These are phyloP conservation scores for Spencermartinsiella europaea DNA, from an alignment of 805 yeast genomes.

Conservation along the genomic window DNA sequence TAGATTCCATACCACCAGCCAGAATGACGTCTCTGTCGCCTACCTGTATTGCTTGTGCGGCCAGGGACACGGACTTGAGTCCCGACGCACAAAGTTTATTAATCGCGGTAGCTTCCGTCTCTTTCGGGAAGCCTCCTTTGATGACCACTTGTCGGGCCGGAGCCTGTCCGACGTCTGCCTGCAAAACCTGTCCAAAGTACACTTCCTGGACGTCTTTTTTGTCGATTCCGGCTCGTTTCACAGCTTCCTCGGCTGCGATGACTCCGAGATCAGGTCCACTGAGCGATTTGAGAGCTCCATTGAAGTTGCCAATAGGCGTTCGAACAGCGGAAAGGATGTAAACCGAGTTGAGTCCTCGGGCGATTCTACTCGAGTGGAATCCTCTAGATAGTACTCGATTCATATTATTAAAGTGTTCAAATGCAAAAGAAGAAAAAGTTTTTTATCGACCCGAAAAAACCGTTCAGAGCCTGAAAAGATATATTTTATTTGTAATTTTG, in stretches of 20 bases:
- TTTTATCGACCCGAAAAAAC: no score
- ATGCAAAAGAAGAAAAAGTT: no score
- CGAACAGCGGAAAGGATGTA: conserved; percentile 85
- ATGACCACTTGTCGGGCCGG: conserved; percentile 97
- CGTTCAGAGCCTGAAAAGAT: no score
- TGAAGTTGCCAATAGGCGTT: conserved; percentile 94
- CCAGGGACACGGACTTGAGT: conserved; percentile 79
- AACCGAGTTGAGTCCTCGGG: conserved; percentile 38
- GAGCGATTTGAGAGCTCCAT: conserved; percentile 68
- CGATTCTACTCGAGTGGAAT: conserved; percentile 10
- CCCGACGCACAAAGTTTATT: conserved; percentile 98
- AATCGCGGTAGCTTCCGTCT: conserved; percentile 79
- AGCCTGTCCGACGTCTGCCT: conserved; percentile 90
- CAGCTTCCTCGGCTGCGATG: conserved; percentile 79
- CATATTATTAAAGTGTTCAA: no score
- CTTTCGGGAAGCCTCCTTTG: conserved; percentile 76
- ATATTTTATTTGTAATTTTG: neutral
- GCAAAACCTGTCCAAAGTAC: conserved; percentile 83
- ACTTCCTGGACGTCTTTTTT: conserved; percentile 80
- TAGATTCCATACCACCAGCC: conserved; percentile 95
- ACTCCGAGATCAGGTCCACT: conserved; percentile 78
- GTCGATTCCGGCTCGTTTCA: conserved; percentile 72
- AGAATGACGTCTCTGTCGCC: conserved; percentile 84
- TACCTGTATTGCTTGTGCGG: conserved; percentile 78
- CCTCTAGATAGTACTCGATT: conserved; percentile 5